These are phyloP conservation scores for Ceratocystis alfenasii DNA, from an alignment of 2,329 filamentous ascomycete genomes.

Conservation along the genomic window DNA sequence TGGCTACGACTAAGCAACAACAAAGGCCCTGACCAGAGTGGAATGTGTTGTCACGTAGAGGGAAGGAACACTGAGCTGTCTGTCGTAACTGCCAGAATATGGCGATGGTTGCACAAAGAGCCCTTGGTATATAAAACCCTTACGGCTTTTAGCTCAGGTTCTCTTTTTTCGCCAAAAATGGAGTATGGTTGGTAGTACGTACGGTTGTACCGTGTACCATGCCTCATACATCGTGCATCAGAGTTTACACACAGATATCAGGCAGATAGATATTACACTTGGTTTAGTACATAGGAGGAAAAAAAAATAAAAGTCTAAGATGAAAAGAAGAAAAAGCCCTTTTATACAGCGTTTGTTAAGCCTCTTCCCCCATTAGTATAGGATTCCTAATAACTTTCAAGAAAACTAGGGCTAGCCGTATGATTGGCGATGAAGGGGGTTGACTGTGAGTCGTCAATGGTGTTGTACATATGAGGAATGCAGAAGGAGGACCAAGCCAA, in stretches of 20 bases:
- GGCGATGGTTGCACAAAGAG: background rate
- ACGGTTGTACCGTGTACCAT: too few species aligned
- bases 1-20: background rate
- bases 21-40: background rate
- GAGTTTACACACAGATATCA: background rate
- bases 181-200: too few species aligned
- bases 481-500: slow-evolving; percentile 1
- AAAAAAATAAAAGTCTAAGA: slow-evolving; percentile 18
- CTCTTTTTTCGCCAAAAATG: background rate
- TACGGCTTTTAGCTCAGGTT: background rate
- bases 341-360: slow-evolving; percentile 19
- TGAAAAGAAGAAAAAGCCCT: slow-evolving; percentile 15
- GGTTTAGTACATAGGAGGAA: slow-evolving; percentile 7
- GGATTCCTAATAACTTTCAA: background rate
- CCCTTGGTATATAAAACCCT: background rate
- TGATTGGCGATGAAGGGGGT: background rate
- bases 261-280: slow-evolving; percentile 3
- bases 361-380: slow-evolving; percentile 1
- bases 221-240: too few species aligned
- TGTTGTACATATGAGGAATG: slow-evolving; percentile 13
- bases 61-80: background rate
- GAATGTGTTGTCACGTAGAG: background rate
- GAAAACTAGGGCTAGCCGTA: background rate
- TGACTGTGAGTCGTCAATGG: background rate
- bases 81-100: background rate